Evolutionary conservation across 2,329 filamentous ascomycete genomes (phyloP), one percentile per base, ranked within the genome.

Genomic region (Atkinsonella texensis): DNA sequence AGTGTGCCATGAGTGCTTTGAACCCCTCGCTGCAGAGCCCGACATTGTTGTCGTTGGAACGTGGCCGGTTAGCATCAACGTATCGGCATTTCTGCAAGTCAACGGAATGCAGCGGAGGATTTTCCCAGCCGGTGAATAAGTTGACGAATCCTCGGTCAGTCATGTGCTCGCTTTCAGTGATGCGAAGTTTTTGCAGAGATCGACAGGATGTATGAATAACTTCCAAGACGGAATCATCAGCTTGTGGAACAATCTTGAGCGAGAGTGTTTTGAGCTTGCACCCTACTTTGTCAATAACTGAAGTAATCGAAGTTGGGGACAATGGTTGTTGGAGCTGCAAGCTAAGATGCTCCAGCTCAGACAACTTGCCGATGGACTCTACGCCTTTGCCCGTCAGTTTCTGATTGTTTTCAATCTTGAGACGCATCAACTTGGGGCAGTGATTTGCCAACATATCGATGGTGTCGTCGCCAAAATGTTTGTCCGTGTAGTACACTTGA

Each of bases 391-490:
- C 75, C 0, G 81, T 83, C 18, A 93, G 71, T 55, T 83, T 79
- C 61, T 89, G 86, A 65, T 93, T 95, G 61, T 89, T 80, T 58
- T 82, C 81, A 38, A 96, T 72, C 67, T 95, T 96, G 49, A 97
- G 73, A 3, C 86, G 83, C 46, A 73, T 74, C 13, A 97, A 73
- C 20, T 81, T 76, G 0, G 83, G 81, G 58, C 87, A 91, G 54
- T 77, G 69, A 7, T 74, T 70, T 23, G 75, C 73, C 54, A 96
- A 71, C n/a, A 76, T 65, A 13, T 72, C 64, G 1, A 93, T 70
- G 1, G 80, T 80, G 8, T 85, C 76, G 54, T 95, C 84, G 41
- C 83, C 81, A 57, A 97, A 85, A 33, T 90, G 83, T 49, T 77
- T 84, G 64, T 96, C 89, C 0, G 93, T 85, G 68, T 85, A 89